Percentiles rank a stretch among this genome's conserved stretches.
phyloP scores from a whole-genome alignment of 495 filamentous ascomycete species.

The Massariosphaeria phaeospora region DNA sequence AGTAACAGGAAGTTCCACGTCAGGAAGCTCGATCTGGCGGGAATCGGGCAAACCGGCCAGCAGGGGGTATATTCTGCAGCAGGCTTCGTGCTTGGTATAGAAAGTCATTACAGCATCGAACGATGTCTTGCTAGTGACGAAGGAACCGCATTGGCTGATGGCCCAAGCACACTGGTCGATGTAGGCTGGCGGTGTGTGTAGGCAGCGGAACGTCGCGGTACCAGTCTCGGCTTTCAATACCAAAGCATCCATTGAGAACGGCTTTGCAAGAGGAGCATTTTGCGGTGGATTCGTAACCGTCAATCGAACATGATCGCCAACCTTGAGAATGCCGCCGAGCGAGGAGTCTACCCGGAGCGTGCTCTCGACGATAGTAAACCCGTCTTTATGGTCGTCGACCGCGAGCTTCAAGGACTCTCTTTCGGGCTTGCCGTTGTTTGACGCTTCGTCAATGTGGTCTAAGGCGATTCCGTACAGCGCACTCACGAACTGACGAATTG shows the following conservation, averaged over 20 bases:
- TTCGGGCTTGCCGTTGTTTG: constrained; percentile 35
- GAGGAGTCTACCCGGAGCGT: constrained; percentile 45
- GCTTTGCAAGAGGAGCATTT: constrained; percentile 36
- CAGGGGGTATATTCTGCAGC: constrained; percentile 38
- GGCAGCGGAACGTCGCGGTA: constrained; percentile 41
- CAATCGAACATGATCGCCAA: constrained; percentile 44
- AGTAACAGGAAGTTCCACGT: constrained; percentile 5
- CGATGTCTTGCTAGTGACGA: constrained; percentile 46
- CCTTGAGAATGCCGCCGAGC: constrained; percentile 13
- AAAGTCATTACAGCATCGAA: constrained; percentile 45
- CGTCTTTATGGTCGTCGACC: constrained; percentile 17
- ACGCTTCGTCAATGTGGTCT: constrained; percentile 48
- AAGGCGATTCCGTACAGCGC: constrained; percentile 47
- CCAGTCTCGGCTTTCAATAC: constrained; percentile 41
- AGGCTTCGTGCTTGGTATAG: constrained; percentile 31
- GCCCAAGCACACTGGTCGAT: constrained; percentile 45
- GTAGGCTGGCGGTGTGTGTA: constrained; percentile 44
- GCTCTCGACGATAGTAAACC: constrained; percentile 35
- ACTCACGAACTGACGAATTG: constrained; percentile 38
- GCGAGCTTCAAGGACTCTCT: constrained; percentile 37
- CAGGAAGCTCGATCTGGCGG: constrained; percentile 4
- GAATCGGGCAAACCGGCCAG: constrained; percentile 31
- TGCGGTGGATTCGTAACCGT: constrained; percentile 39
- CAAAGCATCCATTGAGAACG: constrained; percentile 43
- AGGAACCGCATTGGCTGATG: constrained; percentile 45